Conservation (phyloP, 2,329 filamentous ascomycete species). For the Xylariaceae sp. region DNA sequence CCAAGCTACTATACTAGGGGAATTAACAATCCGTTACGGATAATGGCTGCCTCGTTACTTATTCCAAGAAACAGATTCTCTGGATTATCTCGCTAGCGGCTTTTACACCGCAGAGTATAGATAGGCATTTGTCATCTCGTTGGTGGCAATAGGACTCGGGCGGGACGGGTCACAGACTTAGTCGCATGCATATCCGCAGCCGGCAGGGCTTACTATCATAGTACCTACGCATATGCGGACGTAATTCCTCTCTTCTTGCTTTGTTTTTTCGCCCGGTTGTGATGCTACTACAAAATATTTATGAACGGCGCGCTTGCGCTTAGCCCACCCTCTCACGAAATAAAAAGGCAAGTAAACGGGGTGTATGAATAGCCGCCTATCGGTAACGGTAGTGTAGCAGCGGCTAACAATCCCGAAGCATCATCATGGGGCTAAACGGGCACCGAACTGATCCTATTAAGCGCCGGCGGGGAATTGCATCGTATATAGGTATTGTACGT, state of each 20-base stretch:
- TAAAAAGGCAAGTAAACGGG: neutral
- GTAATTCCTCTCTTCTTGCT: too few relatives aligned
- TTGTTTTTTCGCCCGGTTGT: too few relatives aligned
- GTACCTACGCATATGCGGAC: neutral
- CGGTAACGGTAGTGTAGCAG: neutral
- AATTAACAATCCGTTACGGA: neutral
- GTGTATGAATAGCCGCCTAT: slow-evolving; percentile 20
- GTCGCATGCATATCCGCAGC: neutral
- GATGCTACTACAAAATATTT: too few relatives aligned
- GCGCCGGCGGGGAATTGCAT: slow-evolving; percentile 16
- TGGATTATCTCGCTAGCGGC: neutral
- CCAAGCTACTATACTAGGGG: neutral
- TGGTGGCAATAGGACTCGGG: too few relatives aligned
- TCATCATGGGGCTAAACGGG: neutral
- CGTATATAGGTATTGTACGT: too few relatives aligned
- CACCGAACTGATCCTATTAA: slow-evolving; percentile 10
- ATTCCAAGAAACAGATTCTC: neutral
- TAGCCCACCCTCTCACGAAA: neutral
- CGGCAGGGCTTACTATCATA: neutral
- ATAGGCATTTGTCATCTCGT: too few relatives aligned
- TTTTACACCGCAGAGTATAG: neutral
- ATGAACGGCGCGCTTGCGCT: neutral
- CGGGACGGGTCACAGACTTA: neutral
- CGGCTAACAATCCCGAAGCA: neutral
- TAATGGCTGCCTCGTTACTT: neutral